Evolutionary conservation across 306 rosid genomes (phyloP).

Genomic region (Gynostemma pentaphyllum): DNA sequence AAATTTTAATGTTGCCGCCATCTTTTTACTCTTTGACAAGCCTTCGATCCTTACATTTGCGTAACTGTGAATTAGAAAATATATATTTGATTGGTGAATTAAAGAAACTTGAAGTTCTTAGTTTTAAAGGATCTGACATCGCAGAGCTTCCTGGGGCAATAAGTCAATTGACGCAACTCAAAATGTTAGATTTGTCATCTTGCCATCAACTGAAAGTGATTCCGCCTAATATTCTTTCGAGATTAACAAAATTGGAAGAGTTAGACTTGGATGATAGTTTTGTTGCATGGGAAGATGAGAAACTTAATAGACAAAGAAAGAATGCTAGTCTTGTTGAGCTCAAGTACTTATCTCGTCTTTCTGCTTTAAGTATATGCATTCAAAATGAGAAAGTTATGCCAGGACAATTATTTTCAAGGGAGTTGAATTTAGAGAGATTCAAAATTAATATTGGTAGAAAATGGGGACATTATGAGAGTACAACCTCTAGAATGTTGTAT

Average conservation of each 20-base stretch:
- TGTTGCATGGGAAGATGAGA: constrained; percentile 4
- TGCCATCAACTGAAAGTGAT: background rate
- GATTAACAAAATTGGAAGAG: constrained; percentile 7
- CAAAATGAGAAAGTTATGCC: background rate
- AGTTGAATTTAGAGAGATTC: background rate
- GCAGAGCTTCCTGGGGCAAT: background rate
- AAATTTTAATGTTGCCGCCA: background rate
- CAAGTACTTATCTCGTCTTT: background rate
- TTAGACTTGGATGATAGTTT: background rate
- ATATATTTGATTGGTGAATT: constrained; percentile 10
- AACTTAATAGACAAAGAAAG: background rate
- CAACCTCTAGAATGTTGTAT: background rate
- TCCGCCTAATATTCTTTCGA: background rate
- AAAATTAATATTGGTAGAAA: background rate
- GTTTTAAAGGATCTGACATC: background rate
- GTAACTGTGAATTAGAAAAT: background rate
- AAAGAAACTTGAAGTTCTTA: constrained; percentile 7
- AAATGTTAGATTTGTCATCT: background rate
- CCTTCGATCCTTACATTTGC: background rate
- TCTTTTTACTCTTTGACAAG: background rate
- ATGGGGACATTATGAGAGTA: background rate
- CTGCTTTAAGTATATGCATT: background rate
- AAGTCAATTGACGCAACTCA: background rate
- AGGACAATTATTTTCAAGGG: background rate
- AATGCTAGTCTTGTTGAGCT: constrained; percentile 14